phyloP scores from a whole-genome alignment of 371 early-diverging fungal genomes.

The Actinomortierella wolfii region DNA sequence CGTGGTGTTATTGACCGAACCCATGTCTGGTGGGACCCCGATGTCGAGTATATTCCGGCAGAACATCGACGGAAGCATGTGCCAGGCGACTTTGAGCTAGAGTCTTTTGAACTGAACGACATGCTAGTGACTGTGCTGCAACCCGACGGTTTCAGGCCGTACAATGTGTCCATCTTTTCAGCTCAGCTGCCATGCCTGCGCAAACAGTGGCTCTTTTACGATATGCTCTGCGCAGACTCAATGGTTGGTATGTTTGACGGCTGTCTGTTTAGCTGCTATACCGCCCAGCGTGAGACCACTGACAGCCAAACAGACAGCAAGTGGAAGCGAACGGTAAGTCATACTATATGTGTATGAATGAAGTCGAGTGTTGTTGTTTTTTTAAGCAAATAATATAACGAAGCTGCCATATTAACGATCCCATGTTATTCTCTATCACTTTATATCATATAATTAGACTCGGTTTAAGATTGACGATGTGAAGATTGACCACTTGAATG shows the following conservation, averaged over 20 bases:
- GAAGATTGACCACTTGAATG: slow-evolving; percentile 90
- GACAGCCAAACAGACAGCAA: slow-evolving; percentile 36
- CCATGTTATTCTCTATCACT: not conserved
- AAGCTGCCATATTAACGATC: not conserved
- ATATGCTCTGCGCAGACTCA: slow-evolving; percentile 86
- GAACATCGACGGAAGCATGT: slow-evolving; percentile 67
- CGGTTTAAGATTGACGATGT: slow-evolving; percentile 90
- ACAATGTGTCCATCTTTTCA: slow-evolving; percentile 84
- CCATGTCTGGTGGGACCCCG: slow-evolving; percentile 81
- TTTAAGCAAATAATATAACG: not conserved
- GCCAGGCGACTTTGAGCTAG: slow-evolving; percentile 88
- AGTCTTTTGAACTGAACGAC: slow-evolving; percentile 69
- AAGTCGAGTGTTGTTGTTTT: too few species aligned
- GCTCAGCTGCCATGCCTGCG: slow-evolving; percentile 84
- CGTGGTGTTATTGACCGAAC: slow-evolving; percentile 88
- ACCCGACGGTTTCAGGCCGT: slow-evolving; percentile 86
- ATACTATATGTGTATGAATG: slow-evolving; percentile 14
- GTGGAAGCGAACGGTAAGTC: slow-evolving; percentile 34
- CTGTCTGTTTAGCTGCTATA: slow-evolving; percentile 91
- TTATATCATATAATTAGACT: slow-evolving; percentile 49
- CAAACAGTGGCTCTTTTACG: slow-evolving; percentile 93
- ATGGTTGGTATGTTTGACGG: slow-evolving; percentile 94
- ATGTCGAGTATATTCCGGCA: slow-evolving; percentile 65
- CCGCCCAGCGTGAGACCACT: slow-evolving; percentile 71
- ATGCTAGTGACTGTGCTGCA: slow-evolving; percentile 78